Conservation (phyloP, 495 filamentous ascomycete species). For the Lasiosphaeria ovina region DNA sequence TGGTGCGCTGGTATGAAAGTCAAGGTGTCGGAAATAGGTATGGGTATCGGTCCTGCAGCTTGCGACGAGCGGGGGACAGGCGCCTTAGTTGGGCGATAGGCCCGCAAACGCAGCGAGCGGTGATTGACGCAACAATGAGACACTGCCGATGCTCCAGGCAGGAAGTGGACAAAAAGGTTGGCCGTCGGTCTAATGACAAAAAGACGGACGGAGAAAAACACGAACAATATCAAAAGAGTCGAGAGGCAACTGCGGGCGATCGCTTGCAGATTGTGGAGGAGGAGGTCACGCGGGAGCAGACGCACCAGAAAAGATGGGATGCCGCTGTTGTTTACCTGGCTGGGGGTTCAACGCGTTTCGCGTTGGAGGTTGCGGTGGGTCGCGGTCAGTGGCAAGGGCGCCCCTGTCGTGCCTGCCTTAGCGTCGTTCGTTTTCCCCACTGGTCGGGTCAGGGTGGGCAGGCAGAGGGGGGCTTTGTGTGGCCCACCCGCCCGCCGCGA, state of each 20-base stretch:
- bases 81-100: constrained; percentile 4
- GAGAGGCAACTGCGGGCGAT: constrained; percentile 10
- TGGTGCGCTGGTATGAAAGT: constrained; percentile 1
- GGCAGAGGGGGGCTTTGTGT: constrained; percentile 18
- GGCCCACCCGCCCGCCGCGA: neutral
- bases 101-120: constrained; percentile 16
- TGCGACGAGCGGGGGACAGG: constrained; percentile 17
- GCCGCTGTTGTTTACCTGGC: constrained; percentile 27
- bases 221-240: neutral
- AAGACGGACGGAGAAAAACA: neutral
- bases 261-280: constrained; percentile 14
- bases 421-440: constrained; percentile 16
- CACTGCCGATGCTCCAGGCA: constrained; percentile 1
- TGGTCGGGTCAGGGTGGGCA: neutral
- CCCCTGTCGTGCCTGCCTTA: constrained; percentile 20
- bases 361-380: constrained; percentile 13
- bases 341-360: constrained; percentile 21
- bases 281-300: constrained; percentile 18
- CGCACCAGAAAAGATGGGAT: constrained; percentile 17
- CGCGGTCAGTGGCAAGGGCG: constrained; percentile 18
- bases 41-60: constrained; percentile 13
- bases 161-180: constrained; percentile 5
- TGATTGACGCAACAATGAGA: constrained; percentile 23
- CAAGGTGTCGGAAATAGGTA: constrained; percentile 6
- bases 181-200: neutral